Evolutionary conservation across 2,329 filamentous ascomycete genomes (phyloP).

Genomic region (Fusarium sp.): DNA sequence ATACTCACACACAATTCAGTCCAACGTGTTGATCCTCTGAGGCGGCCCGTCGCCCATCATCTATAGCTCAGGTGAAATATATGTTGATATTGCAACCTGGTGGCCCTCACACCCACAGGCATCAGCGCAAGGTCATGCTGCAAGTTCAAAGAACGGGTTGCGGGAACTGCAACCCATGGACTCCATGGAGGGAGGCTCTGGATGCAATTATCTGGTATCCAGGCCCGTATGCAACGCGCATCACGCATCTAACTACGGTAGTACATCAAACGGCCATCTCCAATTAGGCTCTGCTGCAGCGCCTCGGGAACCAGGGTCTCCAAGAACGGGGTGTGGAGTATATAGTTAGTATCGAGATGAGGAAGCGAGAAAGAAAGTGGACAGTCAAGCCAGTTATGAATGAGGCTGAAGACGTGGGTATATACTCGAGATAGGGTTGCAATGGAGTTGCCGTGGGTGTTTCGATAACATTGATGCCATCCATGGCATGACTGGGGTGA

Average conservation of each 20-base stretch:
- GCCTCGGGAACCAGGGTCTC: conserved; percentile 1
- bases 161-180: background rate
- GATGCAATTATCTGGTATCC: conserved; percentile 12
- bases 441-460: conserved; percentile 12
- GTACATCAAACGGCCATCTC: conserved; percentile 30
- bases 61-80: conserved; percentile 12
- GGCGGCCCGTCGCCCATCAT: conserved; percentile 20
- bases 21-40: background rate
- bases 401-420: conserved; percentile 30
- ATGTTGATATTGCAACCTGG: background rate
- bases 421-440: conserved; percentile 12
- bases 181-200: conserved; percentile 7
- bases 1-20: background rate
- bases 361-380: conserved; percentile 3
- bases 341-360: background rate
- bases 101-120: too few species aligned
- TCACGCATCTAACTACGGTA: conserved; percentile 3
- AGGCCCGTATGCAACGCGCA: conserved; percentile 29
- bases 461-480: conserved; percentile 1
- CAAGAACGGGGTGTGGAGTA: conserved; percentile 20
- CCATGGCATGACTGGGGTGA: background rate
- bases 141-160: conserved; percentile 22
- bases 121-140: background rate
- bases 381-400: conserved; percentile 19
- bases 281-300: conserved; percentile 35